These are phyloP conservation scores for Aspergillus sp. DNA, from an alignment of 2,329 filamentous ascomycete genomes.

Conservation along the genomic window DNA sequence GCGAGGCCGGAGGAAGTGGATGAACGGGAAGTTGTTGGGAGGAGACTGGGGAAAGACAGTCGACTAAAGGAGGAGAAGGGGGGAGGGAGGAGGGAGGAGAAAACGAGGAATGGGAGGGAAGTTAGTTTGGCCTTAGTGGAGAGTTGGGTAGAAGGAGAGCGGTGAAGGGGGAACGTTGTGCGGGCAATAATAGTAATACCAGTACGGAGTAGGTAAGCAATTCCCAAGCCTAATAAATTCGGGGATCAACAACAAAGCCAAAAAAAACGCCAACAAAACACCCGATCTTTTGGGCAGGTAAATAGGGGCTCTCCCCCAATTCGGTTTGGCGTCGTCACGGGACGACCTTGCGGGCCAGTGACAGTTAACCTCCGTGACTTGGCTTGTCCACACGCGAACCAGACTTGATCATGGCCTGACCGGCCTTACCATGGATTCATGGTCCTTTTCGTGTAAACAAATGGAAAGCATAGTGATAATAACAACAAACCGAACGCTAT, in stretches of 20 bases:
- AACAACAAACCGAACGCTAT: not conserved
- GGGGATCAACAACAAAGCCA: slow-evolving; percentile 23
- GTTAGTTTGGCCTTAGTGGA: slow-evolving; percentile 14
- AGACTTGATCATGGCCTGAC: not conserved
- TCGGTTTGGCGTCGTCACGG: slow-evolving; percentile 23
- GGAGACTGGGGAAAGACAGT: slow-evolving; percentile 17
- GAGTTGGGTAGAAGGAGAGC: slow-evolving; percentile 29
- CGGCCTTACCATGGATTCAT: no score
- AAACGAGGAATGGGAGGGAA: slow-evolving; percentile 26
- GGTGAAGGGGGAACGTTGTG: slow-evolving; percentile 25
- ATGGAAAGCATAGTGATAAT: not conserved
- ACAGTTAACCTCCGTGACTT: slow-evolving; percentile 33
- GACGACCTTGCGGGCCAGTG: slow-evolving; percentile 28
- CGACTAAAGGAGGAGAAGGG: slow-evolving; percentile 21
- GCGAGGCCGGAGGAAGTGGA: slow-evolving; percentile 16
- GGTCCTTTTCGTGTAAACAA: not conserved
- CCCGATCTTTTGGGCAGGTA: slow-evolving; percentile 17
- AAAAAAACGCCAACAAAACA: slow-evolving; percentile 3
- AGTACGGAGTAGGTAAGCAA: no score
- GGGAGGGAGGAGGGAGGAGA: slow-evolving; percentile 23
- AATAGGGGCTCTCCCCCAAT: slow-evolving; percentile 25
- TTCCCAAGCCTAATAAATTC: slow-evolving; percentile 10
- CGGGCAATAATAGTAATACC: slow-evolving; percentile 20
- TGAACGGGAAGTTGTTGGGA: slow-evolving; percentile 13
- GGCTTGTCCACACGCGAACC: slow-evolving; percentile 11